These are phyloP conservation scores for Mycena galopus DNA, from an alignment of 768 basidiomycete genomes.

Conservation along the genomic window DNA sequence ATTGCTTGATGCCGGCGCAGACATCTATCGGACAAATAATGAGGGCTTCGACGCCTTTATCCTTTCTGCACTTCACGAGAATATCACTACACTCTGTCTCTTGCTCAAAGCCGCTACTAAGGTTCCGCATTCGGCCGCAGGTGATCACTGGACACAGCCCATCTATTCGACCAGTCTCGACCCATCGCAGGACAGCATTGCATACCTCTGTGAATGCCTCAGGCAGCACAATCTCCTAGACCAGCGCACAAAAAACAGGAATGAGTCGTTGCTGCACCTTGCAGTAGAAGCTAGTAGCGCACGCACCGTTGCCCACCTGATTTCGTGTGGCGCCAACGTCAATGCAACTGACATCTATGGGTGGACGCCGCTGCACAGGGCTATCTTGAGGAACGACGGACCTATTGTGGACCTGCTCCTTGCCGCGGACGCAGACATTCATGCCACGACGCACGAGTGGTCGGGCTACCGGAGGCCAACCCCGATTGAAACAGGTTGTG, in stretches of 20 bases:
- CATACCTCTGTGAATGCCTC: conserved; percentile 15
- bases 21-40: too few species aligned
- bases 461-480: neutral
- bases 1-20: conserved; percentile 14
- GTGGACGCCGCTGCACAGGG: conserved; percentile 9
- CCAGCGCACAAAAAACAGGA: neutral
- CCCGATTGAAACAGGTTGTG: neutral
- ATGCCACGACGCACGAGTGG: conserved; percentile 5
- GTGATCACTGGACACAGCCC: conserved; percentile 8
- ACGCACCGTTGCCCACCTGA: neutral
- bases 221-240: neutral
- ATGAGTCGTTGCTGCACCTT: conserved; percentile 6
- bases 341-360: neutral
- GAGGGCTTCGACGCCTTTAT: conserved; percentile 17
- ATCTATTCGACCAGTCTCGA: neutral
- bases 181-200: neutral
- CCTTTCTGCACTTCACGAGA: conserved; percentile 5
- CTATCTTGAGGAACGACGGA: neutral
- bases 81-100: neutral
- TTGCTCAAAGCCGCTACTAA: neutral
- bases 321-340: neutral
- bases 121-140: neutral
- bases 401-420: conserved; percentile 1
- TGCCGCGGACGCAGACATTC: neutral
- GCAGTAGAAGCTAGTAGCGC: conserved; percentile 13